Evolutionary conservation across 495 filamentous ascomycete genomes (phyloP).

Genomic region (Penicillium goetzii): DNA sequence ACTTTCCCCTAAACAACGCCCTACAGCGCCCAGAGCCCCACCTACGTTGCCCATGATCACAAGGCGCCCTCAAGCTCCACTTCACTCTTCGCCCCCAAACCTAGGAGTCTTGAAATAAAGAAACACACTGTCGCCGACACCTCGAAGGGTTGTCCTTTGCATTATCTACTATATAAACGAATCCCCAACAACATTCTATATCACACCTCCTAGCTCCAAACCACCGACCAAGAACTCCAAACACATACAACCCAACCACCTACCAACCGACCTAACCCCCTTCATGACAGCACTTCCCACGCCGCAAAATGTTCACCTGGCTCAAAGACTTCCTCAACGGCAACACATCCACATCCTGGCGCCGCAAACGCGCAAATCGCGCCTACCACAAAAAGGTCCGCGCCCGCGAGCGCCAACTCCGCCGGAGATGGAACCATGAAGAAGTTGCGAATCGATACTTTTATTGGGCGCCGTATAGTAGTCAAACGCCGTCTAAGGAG

Average conservation of each 20-base stretch:
- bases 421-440: background rate
- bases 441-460: background rate
- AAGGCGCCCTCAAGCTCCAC: background rate
- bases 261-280: too few species aligned
- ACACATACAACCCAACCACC: background rate
- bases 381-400: slow-evolving; percentile 1
- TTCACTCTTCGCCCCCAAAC: background rate
- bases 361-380: slow-evolving; percentile 3
- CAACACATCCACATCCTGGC: background rate
- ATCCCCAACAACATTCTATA: background rate
- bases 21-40: background rate
- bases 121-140: background rate
- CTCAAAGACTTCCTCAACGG: slow-evolving; percentile 1
- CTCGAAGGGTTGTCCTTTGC: background rate
- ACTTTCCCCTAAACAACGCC: background rate
- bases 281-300: too few species aligned
- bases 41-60: background rate
- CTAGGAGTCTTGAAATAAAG: background rate
- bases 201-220: background rate
- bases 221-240: too few species aligned
- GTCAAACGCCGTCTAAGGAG: background rate
- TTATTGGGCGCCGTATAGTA: slow-evolving; percentile 9
- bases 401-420: slow-evolving; percentile 8
- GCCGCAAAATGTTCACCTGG: background rate
- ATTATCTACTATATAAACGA: background rate